phyloP scores from a whole-genome alignment of 352 stramenopile genomes.

The Globisporangium iwayamae region DNA sequence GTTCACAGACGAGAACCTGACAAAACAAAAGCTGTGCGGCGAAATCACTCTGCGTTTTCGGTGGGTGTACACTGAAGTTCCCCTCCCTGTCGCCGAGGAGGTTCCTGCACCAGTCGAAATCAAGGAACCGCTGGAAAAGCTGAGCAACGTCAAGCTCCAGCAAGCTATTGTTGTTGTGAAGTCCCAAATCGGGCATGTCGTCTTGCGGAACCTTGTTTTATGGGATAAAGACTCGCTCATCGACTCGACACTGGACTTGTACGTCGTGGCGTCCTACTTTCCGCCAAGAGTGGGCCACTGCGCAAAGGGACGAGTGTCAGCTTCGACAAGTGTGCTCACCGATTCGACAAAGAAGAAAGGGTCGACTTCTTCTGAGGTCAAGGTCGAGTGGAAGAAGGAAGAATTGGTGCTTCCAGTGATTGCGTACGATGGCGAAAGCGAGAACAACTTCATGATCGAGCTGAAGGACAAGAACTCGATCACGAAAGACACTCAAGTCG shows the following conservation, averaged over 20 bases:
- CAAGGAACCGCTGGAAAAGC: neutral
- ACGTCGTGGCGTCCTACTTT: conserved; percentile 23
- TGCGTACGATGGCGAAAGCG: neutral
- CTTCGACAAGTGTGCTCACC: conserved; percentile 22
- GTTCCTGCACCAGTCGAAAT: neutral
- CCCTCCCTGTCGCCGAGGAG: conserved; percentile 18
- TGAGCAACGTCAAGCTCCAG: neutral
- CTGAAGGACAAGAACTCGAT: conserved; percentile 53
- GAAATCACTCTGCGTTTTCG: conserved; percentile 35
- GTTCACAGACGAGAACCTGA: conserved; percentile 39
- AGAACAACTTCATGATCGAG: conserved; percentile 18
- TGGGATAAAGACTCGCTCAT: conserved; percentile 22
- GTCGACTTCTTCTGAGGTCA: conserved; percentile 1
- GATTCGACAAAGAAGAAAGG: conserved; percentile 26
- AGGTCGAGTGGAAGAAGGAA: conserved; percentile 26
- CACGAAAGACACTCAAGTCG: conserved; percentile 32
- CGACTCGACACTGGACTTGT: conserved; percentile 35
- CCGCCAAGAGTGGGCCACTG: neutral
- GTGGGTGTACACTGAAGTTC: conserved; percentile 30
- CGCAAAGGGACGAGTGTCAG: conserved; percentile 5
- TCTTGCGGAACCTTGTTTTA: conserved; percentile 23
- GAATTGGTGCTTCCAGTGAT: conserved; percentile 27
- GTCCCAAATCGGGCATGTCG: conserved; percentile 19
- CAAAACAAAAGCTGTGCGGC: conserved; percentile 34
- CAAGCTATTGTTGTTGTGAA: neutral